phyloP scores from a whole-genome alignment of 129 eudicot genomes.

The Cynara cardunculus region DNA sequence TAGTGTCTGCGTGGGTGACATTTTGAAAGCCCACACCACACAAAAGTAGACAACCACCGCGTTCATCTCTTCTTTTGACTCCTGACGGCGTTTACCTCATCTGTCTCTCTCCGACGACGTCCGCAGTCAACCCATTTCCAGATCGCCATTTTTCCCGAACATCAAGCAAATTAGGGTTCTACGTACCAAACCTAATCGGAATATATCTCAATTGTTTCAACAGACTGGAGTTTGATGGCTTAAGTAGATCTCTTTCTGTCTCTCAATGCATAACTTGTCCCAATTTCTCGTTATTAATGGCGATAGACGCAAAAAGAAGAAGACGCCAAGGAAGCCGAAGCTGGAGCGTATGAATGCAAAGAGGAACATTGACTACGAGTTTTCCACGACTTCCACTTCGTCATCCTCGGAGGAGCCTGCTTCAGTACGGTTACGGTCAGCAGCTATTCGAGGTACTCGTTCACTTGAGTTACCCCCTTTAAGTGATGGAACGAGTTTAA shows the following conservation, averaged over 20 bases:
- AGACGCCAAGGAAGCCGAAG: constrained; percentile 39
- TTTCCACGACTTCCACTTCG: constrained; percentile 31
- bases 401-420: constrained; percentile 7
- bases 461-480: constrained; percentile 44
- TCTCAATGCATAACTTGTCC: constrained; percentile 26
- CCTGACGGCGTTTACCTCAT: constrained; percentile 26
- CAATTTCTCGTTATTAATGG: constrained; percentile 24
- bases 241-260: constrained; percentile 1
- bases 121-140: constrained; percentile 19
- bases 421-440: constrained; percentile 20
- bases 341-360: constrained; percentile 60
- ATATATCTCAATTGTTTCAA: neutral
- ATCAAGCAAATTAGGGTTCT: neutral
- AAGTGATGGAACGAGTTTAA: constrained; percentile 51
- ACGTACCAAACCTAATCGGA: neutral
- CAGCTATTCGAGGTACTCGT: constrained; percentile 35
- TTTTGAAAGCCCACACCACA: constrained; percentile 17
- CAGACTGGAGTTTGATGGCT: neutral
- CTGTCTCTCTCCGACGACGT: constrained; percentile 21
- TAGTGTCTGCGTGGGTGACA: constrained; percentile 5
- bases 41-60: constrained; percentile 26
- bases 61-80: constrained; percentile 13
- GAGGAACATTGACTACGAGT: constrained; percentile 60
- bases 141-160: constrained; percentile 8
- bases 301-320: constrained; percentile 27